phyloP scores from a whole-genome alignment of 768 basidiomycete genomes.

The Gymnopilus dilepis region DNA sequence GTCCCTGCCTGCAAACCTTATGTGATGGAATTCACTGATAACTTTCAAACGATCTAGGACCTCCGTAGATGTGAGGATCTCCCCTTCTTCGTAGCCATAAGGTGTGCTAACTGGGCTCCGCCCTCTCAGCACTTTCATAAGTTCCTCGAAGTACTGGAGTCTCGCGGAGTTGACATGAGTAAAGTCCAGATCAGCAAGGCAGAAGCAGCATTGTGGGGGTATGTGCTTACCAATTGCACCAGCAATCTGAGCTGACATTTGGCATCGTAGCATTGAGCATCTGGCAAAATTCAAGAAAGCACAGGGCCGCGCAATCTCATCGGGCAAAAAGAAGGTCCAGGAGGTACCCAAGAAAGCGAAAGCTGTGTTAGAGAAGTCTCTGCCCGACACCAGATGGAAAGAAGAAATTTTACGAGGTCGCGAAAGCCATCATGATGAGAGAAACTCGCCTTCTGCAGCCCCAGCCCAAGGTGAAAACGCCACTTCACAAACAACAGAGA shows the following conservation, averaged over 20 bases:
- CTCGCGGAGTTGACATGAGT: conserved; percentile 61
- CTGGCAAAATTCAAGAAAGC: conserved; percentile 49
- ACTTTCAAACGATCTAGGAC: conserved; percentile 40
- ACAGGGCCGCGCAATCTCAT: conserved; percentile 33
- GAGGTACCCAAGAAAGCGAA: conserved; percentile 32
- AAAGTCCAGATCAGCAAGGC: conserved; percentile 67
- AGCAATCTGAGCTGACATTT: neutral
- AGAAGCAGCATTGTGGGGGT: conserved; percentile 63
- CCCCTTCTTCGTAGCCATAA: neutral
- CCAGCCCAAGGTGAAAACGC: neutral
- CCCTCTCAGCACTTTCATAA: conserved; percentile 57
- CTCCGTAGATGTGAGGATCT: conserved; percentile 49
- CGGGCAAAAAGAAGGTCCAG: conserved; percentile 38
- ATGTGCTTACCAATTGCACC: conserved; percentile 16
- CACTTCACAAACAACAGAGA: no score
- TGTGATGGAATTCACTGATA: neutral
- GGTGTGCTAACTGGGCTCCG: neutral
- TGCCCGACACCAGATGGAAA: conserved; percentile 13
- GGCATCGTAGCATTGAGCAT: conserved; percentile 51
- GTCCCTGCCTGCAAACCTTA: neutral
- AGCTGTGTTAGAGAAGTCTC: conserved; percentile 3
- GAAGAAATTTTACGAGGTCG: conserved; percentile 15
- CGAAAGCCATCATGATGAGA: neutral
- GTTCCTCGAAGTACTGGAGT: conserved; percentile 56
- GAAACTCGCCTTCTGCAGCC: no score